Conservation (phyloP, 2,329 filamentous ascomycete genomes). For the Pestalotiopsis sp. region DNA sequence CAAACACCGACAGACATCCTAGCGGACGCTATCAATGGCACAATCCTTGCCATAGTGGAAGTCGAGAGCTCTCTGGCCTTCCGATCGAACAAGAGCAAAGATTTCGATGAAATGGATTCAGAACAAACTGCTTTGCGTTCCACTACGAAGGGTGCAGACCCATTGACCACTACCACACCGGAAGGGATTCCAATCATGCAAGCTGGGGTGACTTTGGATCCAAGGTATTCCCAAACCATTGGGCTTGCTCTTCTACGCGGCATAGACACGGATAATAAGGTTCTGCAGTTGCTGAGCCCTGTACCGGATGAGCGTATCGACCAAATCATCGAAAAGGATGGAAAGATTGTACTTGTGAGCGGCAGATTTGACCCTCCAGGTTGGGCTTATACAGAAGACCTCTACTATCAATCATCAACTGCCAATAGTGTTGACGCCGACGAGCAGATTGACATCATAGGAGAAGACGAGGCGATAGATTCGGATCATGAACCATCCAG, state of each 20-base stretch:
- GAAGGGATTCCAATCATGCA: constrained; percentile 66
- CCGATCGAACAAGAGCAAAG: constrained; percentile 21
- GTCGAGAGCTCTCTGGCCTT: constrained; percentile 58
- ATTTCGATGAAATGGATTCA: constrained; percentile 21
- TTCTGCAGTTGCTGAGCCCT: constrained; percentile 69
- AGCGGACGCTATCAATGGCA: constrained; percentile 68
- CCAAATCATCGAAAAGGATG: constrained; percentile 40
- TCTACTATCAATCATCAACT: constrained; percentile 38
- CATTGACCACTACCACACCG: constrained; percentile 40
- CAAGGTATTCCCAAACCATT: constrained; percentile 58
- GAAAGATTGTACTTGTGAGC: constrained; percentile 63
- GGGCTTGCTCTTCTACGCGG: constrained; percentile 72
- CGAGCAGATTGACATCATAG: constrained; percentile 30
- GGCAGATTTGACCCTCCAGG: constrained; percentile 69
- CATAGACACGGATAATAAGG: constrained; percentile 56
- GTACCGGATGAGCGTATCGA: constrained; percentile 43
- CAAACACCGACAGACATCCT: constrained; percentile 61
- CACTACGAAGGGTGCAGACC: constrained; percentile 16
- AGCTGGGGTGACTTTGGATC: constrained; percentile 60
- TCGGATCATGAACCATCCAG: not conserved
- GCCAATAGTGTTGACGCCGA: constrained; percentile 24
- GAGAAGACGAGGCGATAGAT: constrained; percentile 34
- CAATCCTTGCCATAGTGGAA: constrained; percentile 67
- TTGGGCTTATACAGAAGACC: constrained; percentile 70
- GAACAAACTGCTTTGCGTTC: constrained; percentile 18